These are phyloP conservation scores for Mercurialis annua DNA, from an alignment of 345 rosid species.

Conservation along the genomic window DNA sequence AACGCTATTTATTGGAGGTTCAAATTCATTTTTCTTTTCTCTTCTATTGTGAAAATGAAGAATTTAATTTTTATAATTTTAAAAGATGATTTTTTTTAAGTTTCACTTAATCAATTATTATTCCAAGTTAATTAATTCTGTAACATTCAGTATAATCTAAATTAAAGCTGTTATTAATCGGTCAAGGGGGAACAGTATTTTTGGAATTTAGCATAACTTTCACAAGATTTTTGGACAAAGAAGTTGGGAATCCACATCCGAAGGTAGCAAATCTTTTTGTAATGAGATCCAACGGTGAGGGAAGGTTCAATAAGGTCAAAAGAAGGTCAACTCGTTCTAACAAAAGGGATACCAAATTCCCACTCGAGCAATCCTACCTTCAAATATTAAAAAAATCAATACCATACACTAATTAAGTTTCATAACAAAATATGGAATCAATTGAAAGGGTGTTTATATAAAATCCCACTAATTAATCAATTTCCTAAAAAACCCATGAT, in stretches of 20 bases:
- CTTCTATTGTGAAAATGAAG: too few relatives aligned
- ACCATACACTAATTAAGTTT: neutral
- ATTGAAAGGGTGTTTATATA: neutral
- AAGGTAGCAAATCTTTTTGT: neutral
- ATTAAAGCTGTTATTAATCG: too few relatives aligned
- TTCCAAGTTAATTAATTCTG: too few relatives aligned
- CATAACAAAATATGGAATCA: slow-evolving; percentile 19
- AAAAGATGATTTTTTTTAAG: too few relatives aligned
- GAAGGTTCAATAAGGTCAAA: slow-evolving; percentile 23
- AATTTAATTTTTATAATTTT: too few relatives aligned
- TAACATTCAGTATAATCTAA: too few relatives aligned
- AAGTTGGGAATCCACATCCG: slow-evolving; percentile 12
- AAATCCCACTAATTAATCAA: slow-evolving; percentile 22
- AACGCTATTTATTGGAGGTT: too few relatives aligned
- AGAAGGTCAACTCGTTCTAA: slow-evolving; percentile 17
- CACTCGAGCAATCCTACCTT: slow-evolving; percentile 27
- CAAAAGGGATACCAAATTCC: slow-evolving; percentile 37
- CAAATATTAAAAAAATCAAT: neutral
- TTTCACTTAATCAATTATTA: too few relatives aligned
- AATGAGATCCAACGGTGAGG: slow-evolving; percentile 23
- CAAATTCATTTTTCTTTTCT: too few relatives aligned
- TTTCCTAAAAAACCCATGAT: slow-evolving; percentile 25
- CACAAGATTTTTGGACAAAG: slow-evolving; percentile 14
- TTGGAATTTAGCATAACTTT: slow-evolving; percentile 5
- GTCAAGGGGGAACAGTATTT: too few relatives aligned